Percentiles rank a stretch among this genome's conserved stretches.
Conservation (phyloP, 2,329 filamentous ascomycete genomes). For the Aphanocladium album region DNA sequence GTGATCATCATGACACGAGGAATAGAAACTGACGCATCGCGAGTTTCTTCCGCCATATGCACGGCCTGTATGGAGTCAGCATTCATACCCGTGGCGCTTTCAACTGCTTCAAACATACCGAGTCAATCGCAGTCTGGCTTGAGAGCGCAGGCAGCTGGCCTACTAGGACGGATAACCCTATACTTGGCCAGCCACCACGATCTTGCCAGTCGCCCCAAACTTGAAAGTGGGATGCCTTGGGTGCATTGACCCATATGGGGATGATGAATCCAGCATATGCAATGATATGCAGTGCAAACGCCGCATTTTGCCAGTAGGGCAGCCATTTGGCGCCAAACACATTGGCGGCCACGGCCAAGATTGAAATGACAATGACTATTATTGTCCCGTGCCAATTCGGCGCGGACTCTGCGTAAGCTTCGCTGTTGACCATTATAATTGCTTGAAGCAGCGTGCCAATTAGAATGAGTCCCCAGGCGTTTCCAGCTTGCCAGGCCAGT, state of each 20-base stretch:
- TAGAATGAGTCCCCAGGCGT: slow-evolving; percentile 3
- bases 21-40: neutral
- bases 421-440: neutral
- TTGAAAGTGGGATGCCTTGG: neutral
- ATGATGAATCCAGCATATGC: slow-evolving; percentile 4
- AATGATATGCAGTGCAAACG: slow-evolving; percentile 1
- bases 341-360: neutral
- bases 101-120: neutral
- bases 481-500: slow-evolving; percentile 8
- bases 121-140: slow-evolving; percentile 3
- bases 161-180: neutral
- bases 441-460: slow-evolving; percentile 5
- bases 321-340: neutral
- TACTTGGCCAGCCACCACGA: neutral
- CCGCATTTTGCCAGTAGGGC: slow-evolving; percentile 8
- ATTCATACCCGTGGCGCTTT: neutral
- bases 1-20: slow-evolving; percentile 6
- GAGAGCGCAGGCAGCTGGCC: slow-evolving; percentile 1
- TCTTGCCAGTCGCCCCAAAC: slow-evolving; percentile 5
- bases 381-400: slow-evolving; percentile 5
- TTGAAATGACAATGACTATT: neutral
- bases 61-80: neutral
- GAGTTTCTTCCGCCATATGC: slow-evolving; percentile 8
- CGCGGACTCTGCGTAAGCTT: neutral
- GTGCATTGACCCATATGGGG: slow-evolving; percentile 6